Evolutionary conservation across 2,329 filamentous ascomycete genomes (phyloP).

Genomic region (Metarhizium brunneum): DNA sequence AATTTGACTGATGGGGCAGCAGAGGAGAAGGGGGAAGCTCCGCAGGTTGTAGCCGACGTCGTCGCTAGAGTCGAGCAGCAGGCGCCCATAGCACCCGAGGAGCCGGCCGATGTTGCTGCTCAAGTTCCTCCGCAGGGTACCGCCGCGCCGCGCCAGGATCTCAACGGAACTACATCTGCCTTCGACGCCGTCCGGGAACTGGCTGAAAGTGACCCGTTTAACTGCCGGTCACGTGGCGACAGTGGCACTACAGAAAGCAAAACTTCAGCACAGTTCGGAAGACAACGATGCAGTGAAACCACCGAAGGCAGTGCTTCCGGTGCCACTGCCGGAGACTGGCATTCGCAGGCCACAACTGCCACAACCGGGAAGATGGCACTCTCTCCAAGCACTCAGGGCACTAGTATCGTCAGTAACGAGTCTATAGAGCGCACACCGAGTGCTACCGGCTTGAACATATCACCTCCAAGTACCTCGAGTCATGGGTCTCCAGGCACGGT

Average conservation of each 20-base stretch:
- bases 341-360: constrained; percentile 52
- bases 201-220: constrained; percentile 40
- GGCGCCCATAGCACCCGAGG: constrained; percentile 3
- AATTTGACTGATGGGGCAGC: constrained; percentile 12
- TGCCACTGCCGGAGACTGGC: constrained; percentile 48
- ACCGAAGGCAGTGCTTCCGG: constrained; percentile 51
- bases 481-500: constrained; percentile 17
- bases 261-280: constrained; percentile 28
- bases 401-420: constrained; percentile 54
- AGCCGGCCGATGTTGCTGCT: constrained; percentile 5
- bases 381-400: constrained; percentile 56
- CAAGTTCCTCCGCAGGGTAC: background rate
- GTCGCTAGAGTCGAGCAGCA: constrained; percentile 15
- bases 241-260: constrained; percentile 23
- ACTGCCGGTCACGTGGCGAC: constrained; percentile 22
- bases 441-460: constrained; percentile 30
- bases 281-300: constrained; percentile 51
- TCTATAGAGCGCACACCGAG: constrained; percentile 41
- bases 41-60: constrained; percentile 15
- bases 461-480: constrained; percentile 23
- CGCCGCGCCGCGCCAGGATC: constrained; percentile 21
- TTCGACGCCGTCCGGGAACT: constrained; percentile 40
- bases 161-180: constrained; percentile 33
- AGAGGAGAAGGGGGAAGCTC: constrained; percentile 12
- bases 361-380: constrained; percentile 55